A percentile compares a stretch with the other conserved stretches of the same genome.
These are phyloP conservation scores for Sporisorium sorghi DNA, from an alignment of 1,284 basidiomycete genomes.

Conservation along the genomic window DNA sequence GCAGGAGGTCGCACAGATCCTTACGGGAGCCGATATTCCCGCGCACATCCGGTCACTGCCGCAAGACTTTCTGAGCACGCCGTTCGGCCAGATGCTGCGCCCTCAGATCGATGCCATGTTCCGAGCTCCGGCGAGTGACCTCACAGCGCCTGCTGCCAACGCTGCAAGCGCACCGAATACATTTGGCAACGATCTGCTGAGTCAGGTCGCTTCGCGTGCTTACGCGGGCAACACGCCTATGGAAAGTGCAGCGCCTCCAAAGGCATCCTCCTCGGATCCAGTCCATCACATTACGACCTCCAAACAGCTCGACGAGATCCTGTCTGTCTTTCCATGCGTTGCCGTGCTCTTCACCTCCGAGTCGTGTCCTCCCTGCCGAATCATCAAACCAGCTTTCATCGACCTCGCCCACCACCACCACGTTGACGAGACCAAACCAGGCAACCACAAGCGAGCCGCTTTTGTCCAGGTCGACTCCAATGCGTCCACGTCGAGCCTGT, in stretches of 20 bases:
- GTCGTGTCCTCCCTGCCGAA: constrained; percentile 76
- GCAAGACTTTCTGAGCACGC: constrained; percentile 87
- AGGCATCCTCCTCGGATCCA: constrained; percentile 76
- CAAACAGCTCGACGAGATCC: constrained; percentile 51
- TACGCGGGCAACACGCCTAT: constrained; percentile 69
- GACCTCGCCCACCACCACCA: constrained; percentile 74
- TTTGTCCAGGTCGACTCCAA: constrained; percentile 68
- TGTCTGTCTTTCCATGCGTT: constrained; percentile 72
- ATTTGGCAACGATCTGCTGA: constrained; percentile 21
- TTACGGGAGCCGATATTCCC: constrained; percentile 65
- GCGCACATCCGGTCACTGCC: constrained; percentile 71
- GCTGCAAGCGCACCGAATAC: background rate
- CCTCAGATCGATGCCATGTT: constrained; percentile 80
- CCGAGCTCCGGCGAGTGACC: constrained; percentile 17
- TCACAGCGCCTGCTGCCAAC: constrained; percentile 9
- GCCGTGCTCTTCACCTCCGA: constrained; percentile 77
- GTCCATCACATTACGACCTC: constrained; percentile 30
- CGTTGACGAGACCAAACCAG: constrained; percentile 25
- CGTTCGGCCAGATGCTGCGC: constrained; percentile 84
- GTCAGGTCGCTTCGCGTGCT: constrained; percentile 74
- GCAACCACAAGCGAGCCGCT: constrained; percentile 42
- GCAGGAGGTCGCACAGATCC: constrained; percentile 74
- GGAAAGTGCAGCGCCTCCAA: constrained; percentile 66
- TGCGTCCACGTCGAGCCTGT: constrained; percentile 36
- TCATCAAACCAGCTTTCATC: constrained; percentile 77